Evolutionary conservation across 352 stramenopile genomes (phyloP).

Genomic region (Phytopythium vexans): DNA sequence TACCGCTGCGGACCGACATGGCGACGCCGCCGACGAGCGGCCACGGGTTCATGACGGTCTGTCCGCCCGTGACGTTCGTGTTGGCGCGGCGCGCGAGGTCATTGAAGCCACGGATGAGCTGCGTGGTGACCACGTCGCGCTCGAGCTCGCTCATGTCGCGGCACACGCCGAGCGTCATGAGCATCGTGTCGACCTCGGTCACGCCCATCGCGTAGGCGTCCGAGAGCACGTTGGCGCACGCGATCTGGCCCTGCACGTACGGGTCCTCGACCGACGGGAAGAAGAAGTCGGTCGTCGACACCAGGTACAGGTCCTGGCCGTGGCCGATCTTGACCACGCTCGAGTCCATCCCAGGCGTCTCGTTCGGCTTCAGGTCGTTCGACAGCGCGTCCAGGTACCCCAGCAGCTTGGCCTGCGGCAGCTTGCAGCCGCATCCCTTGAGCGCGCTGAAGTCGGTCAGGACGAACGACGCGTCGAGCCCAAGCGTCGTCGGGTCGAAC

Average conservation of each 20-base stretch:
- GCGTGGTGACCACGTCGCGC: slow-evolving; percentile 90
- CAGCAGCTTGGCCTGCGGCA: slow-evolving; percentile 92
- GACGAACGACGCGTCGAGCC: slow-evolving; percentile 73
- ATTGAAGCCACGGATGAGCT: slow-evolving; percentile 95
- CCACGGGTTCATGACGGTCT: slow-evolving; percentile 97
- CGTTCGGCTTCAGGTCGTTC: slow-evolving; percentile 91
- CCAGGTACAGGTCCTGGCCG: slow-evolving; percentile 79
- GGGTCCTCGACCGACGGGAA: slow-evolving; percentile 94
- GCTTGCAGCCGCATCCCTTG: slow-evolving; percentile 96
- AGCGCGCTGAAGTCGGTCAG: slow-evolving; percentile 85
- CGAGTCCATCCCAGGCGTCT: slow-evolving; percentile 88
- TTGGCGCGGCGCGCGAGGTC: slow-evolving; percentile 81
- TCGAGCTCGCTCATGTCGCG: slow-evolving; percentile 91
- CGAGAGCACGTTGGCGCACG: slow-evolving; percentile 93
- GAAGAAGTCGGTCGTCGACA: slow-evolving; percentile 96
- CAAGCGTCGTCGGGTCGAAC: slow-evolving; percentile 59
- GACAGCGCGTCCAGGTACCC: slow-evolving; percentile 87
- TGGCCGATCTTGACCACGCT: slow-evolving; percentile 89
- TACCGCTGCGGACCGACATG: slow-evolving; percentile 82
- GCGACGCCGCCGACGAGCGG: slow-evolving; percentile 93
- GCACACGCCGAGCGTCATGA: slow-evolving; percentile 94
- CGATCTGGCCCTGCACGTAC: slow-evolving; percentile 92
- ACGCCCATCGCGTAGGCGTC: slow-evolving; percentile 95
- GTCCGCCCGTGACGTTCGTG: slow-evolving; percentile 91
- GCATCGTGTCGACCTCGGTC: slow-evolving; percentile 92